Base-by-base conservation (phyloP, 179 eudicot genomes). In the Silene noctiflora region DNA sequence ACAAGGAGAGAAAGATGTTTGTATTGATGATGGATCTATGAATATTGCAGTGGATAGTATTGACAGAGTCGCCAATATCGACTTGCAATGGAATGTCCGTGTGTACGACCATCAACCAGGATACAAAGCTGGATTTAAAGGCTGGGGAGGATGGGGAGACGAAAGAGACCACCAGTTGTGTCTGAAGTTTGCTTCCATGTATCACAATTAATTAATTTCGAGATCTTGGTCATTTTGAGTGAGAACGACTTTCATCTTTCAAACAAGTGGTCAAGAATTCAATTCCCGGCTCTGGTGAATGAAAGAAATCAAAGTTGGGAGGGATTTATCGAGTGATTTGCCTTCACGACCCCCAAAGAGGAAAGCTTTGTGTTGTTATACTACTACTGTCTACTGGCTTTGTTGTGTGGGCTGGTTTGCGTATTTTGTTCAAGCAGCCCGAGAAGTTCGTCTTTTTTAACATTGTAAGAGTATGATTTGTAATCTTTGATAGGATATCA, bases 131-230 rank as follows among this genome's bases (percentile, higher is more conserved):
- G 98, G 97, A 8, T 94, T 94, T 73, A 84, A 82, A 82, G 98
- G 98, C 4, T 94, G 98, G 98, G 98, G 98, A 27, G 98, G 97
- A 27, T 92, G 98, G 98, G 97, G 98, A 51, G 98, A 94, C 80
- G 21, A 21, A 27, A 83, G 98, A 73, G 98, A 94, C 79, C 96
- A 77, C 53, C 81, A 86, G 59, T 24, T 94, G 70, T 94, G 98
- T 79, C 76, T 92, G 83, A 89, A 80, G 51, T 94, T 94, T 69
- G 96, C 98, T 48, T 86, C 85, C 69, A 91, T 94, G 98, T 91
- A 92, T 81, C 91, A 69, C 25, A 16, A 67, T 25, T 75, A 16
- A 67, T 25, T 75, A 22, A 67, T 39, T 60, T 53, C 27, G 13
- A 33, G 39, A 33, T 5, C 6, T 33, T 33, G 6, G 6, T 33